These are phyloP conservation scores for Vaccinium macrocarpon DNA, from an alignment of 148 eudicot genomes.

Conservation along the genomic window DNA sequence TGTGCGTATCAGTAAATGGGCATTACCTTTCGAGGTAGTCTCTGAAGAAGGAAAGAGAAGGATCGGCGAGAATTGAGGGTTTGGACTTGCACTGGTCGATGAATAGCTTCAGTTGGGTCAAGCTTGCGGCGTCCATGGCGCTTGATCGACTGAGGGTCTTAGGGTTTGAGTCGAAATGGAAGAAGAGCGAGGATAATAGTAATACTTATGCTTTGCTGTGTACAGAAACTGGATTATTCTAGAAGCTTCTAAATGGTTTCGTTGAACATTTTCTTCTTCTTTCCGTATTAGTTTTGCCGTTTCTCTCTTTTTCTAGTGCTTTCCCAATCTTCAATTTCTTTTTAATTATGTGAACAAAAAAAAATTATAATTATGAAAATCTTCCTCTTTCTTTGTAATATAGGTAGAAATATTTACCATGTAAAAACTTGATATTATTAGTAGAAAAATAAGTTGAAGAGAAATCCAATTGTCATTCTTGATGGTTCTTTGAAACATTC, in stretches of 20 bases:
- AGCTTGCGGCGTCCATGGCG: constrained; percentile 57
- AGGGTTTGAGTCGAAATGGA: background rate
- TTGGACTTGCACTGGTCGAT: constrained; percentile 60
- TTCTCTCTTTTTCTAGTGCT: background rate
- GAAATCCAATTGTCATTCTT: background rate
- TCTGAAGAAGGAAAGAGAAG: constrained; percentile 84
- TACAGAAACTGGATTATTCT: background rate
- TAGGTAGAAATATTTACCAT: too few relatives aligned
- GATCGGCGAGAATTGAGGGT: constrained; percentile 62
- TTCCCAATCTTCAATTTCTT: background rate
- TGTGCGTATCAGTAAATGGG: background rate
- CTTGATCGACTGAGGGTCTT: background rate
- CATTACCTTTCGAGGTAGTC: constrained; percentile 70
- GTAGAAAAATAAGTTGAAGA: background rate
- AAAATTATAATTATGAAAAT: too few relatives aligned
- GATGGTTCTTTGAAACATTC: background rate
- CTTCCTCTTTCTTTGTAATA: too few relatives aligned
- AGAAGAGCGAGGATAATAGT: background rate
- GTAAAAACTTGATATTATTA: too few relatives aligned
- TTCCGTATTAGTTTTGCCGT: background rate
- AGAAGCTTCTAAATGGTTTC: constrained; percentile 16
- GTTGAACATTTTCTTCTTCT: background rate
- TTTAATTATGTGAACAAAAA: too few relatives aligned
- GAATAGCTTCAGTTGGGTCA: constrained; percentile 59
- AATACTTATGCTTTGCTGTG: background rate